phyloP scores from a whole-genome alignment of 768 basidiomycete genomes.

The Artomyces pyxidatus region DNA sequence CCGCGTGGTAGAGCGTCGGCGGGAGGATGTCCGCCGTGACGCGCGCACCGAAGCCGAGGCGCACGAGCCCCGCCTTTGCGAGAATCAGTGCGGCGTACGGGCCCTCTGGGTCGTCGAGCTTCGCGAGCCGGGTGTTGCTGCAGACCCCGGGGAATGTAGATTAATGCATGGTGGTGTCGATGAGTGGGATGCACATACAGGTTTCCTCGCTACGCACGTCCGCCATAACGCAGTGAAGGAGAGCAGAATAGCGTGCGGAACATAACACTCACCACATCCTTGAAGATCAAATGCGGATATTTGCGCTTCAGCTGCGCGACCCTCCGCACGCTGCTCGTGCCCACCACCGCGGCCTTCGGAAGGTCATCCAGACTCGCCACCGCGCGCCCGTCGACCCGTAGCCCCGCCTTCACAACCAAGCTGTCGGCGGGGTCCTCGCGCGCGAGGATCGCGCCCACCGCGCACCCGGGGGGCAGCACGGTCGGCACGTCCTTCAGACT shows the following conservation, averaged over 20 bases:
- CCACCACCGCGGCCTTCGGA: conserved; percentile 85
- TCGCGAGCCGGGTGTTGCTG: conserved; percentile 84
- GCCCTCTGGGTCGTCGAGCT: conserved; percentile 78
- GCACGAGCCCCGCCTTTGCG: conserved; percentile 86
- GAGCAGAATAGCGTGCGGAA: no score
- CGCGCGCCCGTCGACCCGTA: conserved; percentile 16
- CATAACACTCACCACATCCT: conserved; percentile 85
- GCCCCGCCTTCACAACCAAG: conserved; percentile 74
- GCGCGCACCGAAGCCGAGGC: conserved; percentile 66
- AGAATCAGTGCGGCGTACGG: conserved; percentile 86
- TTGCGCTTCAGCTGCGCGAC: conserved; percentile 82
- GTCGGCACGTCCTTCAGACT: conserved; percentile 93
- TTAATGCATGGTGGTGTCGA: neutral
- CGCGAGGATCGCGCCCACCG: conserved; percentile 77
- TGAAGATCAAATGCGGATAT: conserved; percentile 70
- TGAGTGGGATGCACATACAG: conserved; percentile 47
- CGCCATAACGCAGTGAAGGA: no score
- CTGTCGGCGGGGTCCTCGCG: conserved; percentile 87
- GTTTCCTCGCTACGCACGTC: conserved; percentile 84
- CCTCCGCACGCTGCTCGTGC: conserved; percentile 89
- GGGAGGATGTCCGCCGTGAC: conserved; percentile 67
- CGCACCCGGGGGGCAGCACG: conserved; percentile 72
- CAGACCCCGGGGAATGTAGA: neutral
- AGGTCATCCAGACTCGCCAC: conserved; percentile 77
- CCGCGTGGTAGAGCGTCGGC: conserved; percentile 78